Percentiles rank a stretch among this genome's conserved stretches.
Conservation (phyloP, 2,329 filamentous ascomycete genomes). For the Annulohypoxylon truncatum region DNA sequence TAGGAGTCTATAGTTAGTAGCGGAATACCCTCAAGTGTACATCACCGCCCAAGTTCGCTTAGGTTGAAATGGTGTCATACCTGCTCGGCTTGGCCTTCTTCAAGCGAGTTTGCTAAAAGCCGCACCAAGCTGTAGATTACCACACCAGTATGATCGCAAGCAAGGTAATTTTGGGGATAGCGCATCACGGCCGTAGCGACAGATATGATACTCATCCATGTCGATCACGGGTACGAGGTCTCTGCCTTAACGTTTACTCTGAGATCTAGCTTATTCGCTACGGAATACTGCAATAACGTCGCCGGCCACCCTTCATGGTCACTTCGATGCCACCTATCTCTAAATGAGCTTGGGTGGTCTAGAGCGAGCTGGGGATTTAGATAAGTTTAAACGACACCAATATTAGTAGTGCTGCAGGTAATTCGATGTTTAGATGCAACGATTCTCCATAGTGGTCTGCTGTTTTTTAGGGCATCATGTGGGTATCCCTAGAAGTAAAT, state of each 20-base stretch:
- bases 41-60: background rate
- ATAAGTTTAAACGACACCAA: background rate
- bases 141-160: background rate
- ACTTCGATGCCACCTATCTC: background rate
- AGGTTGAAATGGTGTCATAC: background rate
- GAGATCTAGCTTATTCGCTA: background rate
- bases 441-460: background rate
- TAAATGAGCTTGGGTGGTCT: background rate
- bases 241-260: background rate
- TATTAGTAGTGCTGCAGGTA: background rate
- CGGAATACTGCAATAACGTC: background rate
- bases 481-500: background rate
- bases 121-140: background rate
- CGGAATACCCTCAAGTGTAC: background rate
- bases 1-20: background rate
- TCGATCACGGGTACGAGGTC: background rate
- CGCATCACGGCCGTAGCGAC: background rate
- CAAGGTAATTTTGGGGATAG: background rate
- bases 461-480: background rate
- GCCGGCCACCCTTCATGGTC: slow-evolving; percentile 2
- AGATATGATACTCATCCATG: background rate
- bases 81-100: background rate
- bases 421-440: slow-evolving; percentile 3
- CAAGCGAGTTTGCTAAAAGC: background rate
- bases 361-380: background rate